These are phyloP conservation scores for Trichoderma guizhouense DNA, from an alignment of 2,329 filamentous ascomycete genomes.

Conservation along the genomic window DNA sequence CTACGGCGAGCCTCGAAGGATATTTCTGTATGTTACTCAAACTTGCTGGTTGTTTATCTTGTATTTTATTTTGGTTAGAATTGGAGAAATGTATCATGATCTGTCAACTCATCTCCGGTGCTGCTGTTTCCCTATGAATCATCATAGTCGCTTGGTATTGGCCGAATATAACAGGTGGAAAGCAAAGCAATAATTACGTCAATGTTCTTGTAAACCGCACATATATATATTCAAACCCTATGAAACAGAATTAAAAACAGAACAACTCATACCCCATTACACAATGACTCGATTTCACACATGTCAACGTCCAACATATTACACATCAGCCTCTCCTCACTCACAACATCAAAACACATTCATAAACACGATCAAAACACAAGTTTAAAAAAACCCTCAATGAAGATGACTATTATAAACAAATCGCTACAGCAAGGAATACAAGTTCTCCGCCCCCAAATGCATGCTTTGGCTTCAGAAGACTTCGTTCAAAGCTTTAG, in stretches of 20 bases:
- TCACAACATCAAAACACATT: background rate
- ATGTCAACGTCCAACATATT: background rate
- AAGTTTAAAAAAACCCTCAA: background rate
- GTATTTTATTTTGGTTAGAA: background rate
- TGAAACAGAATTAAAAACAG: background rate
- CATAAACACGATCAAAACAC: background rate
- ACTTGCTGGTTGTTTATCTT: background rate
- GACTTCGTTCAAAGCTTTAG: background rate
- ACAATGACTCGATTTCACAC: background rate
- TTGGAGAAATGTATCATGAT: background rate
- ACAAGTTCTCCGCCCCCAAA: background rate
- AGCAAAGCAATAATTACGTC: too few species aligned
- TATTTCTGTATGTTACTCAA: background rate
- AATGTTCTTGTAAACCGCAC: background rate
- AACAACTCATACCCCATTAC: background rate
- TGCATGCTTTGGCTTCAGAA: background rate
- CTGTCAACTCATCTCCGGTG: background rate
- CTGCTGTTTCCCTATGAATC: background rate
- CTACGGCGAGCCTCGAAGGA: background rate
- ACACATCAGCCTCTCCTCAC: background rate
- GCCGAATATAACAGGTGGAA: too few species aligned
- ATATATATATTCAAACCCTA: background rate
- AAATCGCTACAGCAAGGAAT: background rate
- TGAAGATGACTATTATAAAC: background rate
- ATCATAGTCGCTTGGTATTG: background rate